Base-by-base conservation (phyloP, 2,329 filamentous ascomycete genomes). In the Diaporthe aspalathi region DNA sequence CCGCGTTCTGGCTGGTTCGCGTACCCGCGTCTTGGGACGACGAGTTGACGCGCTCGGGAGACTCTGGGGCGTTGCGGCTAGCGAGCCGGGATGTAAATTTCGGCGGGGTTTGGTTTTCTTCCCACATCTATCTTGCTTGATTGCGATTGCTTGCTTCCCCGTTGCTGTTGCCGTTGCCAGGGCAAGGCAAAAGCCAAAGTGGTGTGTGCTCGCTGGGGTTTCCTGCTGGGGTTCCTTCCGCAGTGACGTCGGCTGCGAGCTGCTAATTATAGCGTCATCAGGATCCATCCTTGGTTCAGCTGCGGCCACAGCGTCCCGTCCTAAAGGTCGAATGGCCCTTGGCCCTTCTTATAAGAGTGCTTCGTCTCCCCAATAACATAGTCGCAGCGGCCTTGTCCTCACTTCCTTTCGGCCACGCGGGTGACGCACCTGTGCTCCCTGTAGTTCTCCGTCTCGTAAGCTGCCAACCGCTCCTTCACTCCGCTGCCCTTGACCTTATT, bases 101-200 rank as follows among this genome's bases (percentile, higher is more conserved):
- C 9, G 40, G 66, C 27, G 27, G 52, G 40, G 40, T 45, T 47
- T 35, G 20, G 16, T 53, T 57, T 24, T 52, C 35, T 38, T n/a
- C n/a, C n/a, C n/a, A n/a, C n/a, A n/a, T n/a, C n/a, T n/a, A n/a
- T n/a, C n/a, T n/a, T n/a, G n/a, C n/a, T n/a, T n/a, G n/a, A n/a
- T n/a, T n/a, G n/a, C n/a, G n/a, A n/a, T n/a, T 38, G 35, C 35
- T 7, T 24, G 66, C 20, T 40, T 24, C n/a, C 32, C 32, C 32
- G 9, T n/a, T n/a, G n/a, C n/a, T n/a, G n/a, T n/a, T n/a, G n/a
- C 40, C 43, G 66, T 57, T 68, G 66, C 35, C 66, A 56, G 66
- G 65, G 17, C 65, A 62, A 50, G 27, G n/a, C n/a, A n/a, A n/a
- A n/a, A n/a, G n/a, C n/a, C n/a, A n/a, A n/a, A n/a, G n/a, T n/a